phyloP scores from a whole-genome alignment of 1,284 basidiomycete genomes.

The Ceratobasidium sp. region DNA sequence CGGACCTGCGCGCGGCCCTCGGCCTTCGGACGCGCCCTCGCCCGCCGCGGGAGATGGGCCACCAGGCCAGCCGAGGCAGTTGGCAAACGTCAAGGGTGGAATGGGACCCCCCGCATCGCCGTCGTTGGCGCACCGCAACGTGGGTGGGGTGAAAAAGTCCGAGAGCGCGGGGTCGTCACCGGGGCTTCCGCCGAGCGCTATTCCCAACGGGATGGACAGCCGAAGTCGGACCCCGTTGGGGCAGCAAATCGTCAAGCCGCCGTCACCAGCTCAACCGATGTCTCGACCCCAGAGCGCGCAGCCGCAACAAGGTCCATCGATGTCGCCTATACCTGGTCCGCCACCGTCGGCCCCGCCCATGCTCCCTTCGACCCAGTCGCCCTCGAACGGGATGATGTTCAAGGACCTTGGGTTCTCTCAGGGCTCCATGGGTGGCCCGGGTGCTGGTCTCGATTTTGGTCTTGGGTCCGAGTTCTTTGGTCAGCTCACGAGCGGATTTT shows the following conservation, averaged over 20 bases:
- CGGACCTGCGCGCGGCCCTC: background rate
- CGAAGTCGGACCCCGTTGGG: slow-evolving; percentile 23
- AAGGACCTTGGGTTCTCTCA: background rate
- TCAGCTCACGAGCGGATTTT: slow-evolving; percentile 24
- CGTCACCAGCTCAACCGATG: background rate
- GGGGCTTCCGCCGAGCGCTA: slow-evolving; percentile 15
- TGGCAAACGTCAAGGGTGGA: slow-evolving; percentile 25
- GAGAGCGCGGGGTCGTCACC: slow-evolving; percentile 22
- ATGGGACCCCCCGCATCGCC: slow-evolving; percentile 33
- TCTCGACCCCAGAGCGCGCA: slow-evolving; percentile 23
- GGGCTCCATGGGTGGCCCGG: background rate
- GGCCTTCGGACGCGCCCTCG: slow-evolving; percentile 5
- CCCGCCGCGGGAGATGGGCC: background rate
- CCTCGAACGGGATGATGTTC: slow-evolving; percentile 32
- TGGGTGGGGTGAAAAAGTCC: slow-evolving; percentile 23
- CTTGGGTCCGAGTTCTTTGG: slow-evolving; percentile 8
- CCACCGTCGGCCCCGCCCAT: slow-evolving; percentile 11
- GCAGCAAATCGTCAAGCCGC: background rate
- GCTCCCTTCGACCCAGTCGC: slow-evolving; percentile 15
- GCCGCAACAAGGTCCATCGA: slow-evolving; percentile 10
- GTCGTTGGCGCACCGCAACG: slow-evolving; percentile 9
- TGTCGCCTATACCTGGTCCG: background rate
- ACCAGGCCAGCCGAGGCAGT: background rate
- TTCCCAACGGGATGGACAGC: slow-evolving; percentile 22
- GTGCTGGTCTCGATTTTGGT: slow-evolving; percentile 3